Conservation (phyloP, 2,329 filamentous ascomycete species). For the Ceratocystis eucalypticola region DNA sequence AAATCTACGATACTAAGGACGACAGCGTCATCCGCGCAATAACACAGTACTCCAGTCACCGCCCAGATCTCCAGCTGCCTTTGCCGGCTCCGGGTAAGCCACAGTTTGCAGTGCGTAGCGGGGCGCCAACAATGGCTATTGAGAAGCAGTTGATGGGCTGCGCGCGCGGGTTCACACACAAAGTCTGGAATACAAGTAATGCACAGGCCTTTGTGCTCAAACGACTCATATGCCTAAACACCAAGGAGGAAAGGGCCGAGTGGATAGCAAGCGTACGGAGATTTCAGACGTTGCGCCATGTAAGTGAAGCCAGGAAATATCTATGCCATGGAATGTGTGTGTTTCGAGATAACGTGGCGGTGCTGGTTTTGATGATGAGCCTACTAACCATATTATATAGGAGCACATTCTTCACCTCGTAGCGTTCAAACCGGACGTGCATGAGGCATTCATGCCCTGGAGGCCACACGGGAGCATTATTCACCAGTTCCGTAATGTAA, state of each 20-base stretch:
- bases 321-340: neutral
- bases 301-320: neutral
- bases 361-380: neutral
- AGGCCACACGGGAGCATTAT: neutral
- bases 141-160: conserved; percentile 9
- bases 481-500: neutral
- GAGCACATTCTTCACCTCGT: neutral
- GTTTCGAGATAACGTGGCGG: neutral
- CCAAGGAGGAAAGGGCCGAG: neutral
- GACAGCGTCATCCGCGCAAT: neutral
- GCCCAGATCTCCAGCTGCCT: neutral
- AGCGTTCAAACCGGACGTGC: neutral
- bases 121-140: neutral
- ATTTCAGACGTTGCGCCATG: neutral
- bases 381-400: neutral
- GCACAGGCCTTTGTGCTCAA: conserved; percentile 5
- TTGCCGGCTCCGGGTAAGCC: neutral
- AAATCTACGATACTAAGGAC: conserved; percentile 3
- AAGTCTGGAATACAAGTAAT: conserved; percentile 8
- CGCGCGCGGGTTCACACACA: conserved; percentile 1
- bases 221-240: neutral
- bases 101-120: neutral
- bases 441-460: neutral
- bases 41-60: neutral
- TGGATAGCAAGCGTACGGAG: conserved; percentile 4